Base-by-base conservation (phyloP, 345 rosid genomes). In the Tarenaya hassleriana region DNA sequence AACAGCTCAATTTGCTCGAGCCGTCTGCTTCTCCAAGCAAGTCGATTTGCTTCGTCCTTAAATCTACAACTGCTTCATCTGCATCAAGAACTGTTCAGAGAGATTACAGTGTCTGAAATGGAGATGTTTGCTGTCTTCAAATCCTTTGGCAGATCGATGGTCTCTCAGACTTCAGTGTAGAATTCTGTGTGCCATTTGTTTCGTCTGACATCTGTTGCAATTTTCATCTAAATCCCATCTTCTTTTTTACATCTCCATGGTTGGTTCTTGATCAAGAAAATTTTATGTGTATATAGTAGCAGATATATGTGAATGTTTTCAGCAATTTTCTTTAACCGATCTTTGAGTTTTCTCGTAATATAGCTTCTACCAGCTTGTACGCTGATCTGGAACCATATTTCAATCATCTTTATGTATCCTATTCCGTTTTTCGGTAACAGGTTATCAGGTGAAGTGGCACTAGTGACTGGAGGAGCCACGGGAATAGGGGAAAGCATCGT, bases 401-500 rank as follows among this genome's bases (percentile, higher is more conserved):
- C 5, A 20, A 10, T 56, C 47, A 11, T 20, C 33, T 18, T 10
- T 47, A n/a, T 35, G 45, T 37, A 29, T 6, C 33, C 11, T 50
- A 39, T 7, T 16, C 38, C 13, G 24, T 5, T 39, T 48, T 46
- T 5, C 15, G 29, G 33, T 56, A 40, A 39, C 54, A 90, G 95
- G 67, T 69, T 91, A 27, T 62, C 54, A 8, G 95, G 89, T 60
- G 80, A 82, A 67, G 89, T 87, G 17, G 92, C 96, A 35, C 52
- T 87, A 63, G 68, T 91, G 31, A 87, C 95, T 0, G 92, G 98
- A 47, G 98, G 89, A 75, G 89, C 95, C 34, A 56, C 72, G 11
- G 98, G 98, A 43, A 87, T 91, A 34, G 98, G 98, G 13, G 96
- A 91, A 73, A 79, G 84, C 69, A 91, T 80, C 16, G 84, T 50